These are phyloP conservation scores for Penicillium steckii DNA, from an alignment of 495 filamentous ascomycete species.

Conservation along the genomic window DNA sequence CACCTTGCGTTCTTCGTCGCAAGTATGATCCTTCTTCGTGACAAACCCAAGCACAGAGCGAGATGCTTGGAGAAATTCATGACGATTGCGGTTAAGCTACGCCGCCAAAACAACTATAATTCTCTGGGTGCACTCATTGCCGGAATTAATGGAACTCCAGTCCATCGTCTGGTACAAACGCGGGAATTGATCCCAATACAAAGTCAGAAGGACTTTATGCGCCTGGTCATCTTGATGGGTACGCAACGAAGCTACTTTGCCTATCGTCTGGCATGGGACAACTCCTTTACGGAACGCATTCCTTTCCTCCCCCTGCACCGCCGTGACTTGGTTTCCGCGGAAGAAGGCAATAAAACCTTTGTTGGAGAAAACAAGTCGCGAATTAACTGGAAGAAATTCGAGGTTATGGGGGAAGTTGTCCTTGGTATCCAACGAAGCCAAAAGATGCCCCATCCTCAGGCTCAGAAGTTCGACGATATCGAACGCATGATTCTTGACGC, in stretches of 20 bases:
- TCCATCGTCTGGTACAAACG: constrained; percentile 83
- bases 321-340: constrained; percentile 84
- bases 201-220: constrained; percentile 77
- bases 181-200: constrained; percentile 68
- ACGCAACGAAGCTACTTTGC: constrained; percentile 88
- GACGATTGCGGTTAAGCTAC: constrained; percentile 75
- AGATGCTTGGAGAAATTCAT: constrained; percentile 92
- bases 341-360: constrained; percentile 89
- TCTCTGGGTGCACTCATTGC: constrained; percentile 89
- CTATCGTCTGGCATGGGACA: constrained; percentile 95
- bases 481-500: constrained; percentile 73
- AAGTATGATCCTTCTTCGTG: constrained; percentile 87
- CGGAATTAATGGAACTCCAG: constrained; percentile 83
- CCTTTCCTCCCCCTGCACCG: constrained; percentile 92
- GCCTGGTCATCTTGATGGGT: constrained; percentile 88
- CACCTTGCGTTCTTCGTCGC: constrained; percentile 88
- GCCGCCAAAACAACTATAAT: constrained; percentile 96
- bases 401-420: constrained; percentile 90
- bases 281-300: constrained; percentile 83
- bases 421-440: constrained; percentile 89
- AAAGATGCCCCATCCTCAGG: constrained; percentile 72
- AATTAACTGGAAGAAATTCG: constrained; percentile 98
- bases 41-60: constrained; percentile 94
- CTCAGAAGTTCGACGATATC: constrained; percentile 63
- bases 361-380: constrained; percentile 68